Conservation (phyloP, 371 early-diverging fungal genomes). For the Coemansia sp. region DNA sequence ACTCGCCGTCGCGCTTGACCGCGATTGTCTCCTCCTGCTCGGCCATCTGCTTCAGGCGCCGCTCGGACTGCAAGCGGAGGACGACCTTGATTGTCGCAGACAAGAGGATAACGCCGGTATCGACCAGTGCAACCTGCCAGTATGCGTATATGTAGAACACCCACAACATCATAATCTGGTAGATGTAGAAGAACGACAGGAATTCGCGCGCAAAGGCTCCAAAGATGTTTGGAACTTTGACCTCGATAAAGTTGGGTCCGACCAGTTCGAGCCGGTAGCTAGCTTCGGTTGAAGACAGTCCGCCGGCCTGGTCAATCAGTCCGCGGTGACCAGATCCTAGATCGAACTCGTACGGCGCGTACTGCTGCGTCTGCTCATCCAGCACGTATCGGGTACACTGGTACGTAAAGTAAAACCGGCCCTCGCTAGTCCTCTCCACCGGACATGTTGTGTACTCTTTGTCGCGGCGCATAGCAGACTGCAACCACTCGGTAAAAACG, state of each 20-base stretch:
- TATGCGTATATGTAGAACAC: conserved; percentile 73
- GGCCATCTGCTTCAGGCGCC: conserved; percentile 66
- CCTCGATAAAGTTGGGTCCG: conserved; percentile 72
- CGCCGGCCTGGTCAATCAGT: conserved; percentile 54
- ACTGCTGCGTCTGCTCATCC: conserved; percentile 47
- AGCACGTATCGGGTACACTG: conserved; percentile 76
- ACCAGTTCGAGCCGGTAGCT: conserved; percentile 58
- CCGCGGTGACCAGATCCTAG: conserved; percentile 58
- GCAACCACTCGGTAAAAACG: neutral
- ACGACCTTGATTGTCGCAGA: conserved; percentile 72
- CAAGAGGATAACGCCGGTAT: conserved; percentile 65
- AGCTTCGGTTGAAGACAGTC: conserved; percentile 63
- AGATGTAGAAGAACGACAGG: conserved; percentile 73
- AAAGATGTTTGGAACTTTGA: conserved; percentile 58
- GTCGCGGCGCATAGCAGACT: conserved; percentile 14
- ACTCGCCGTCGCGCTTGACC: conserved; percentile 60
- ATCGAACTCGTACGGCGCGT: conserved; percentile 59
- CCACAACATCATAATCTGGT: conserved; percentile 74
- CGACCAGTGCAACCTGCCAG: conserved; percentile 73
- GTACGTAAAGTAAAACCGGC: conserved; percentile 61
- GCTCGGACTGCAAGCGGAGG: conserved; percentile 63
- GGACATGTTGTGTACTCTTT: conserved; percentile 51
- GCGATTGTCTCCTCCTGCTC: conserved; percentile 56
- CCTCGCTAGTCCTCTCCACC: conserved; percentile 60
- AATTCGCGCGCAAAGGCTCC: conserved; percentile 65